These are phyloP conservation scores for Aspergillus sp. DNA, from an alignment of 2,329 filamentous ascomycete species.

Conservation along the genomic window DNA sequence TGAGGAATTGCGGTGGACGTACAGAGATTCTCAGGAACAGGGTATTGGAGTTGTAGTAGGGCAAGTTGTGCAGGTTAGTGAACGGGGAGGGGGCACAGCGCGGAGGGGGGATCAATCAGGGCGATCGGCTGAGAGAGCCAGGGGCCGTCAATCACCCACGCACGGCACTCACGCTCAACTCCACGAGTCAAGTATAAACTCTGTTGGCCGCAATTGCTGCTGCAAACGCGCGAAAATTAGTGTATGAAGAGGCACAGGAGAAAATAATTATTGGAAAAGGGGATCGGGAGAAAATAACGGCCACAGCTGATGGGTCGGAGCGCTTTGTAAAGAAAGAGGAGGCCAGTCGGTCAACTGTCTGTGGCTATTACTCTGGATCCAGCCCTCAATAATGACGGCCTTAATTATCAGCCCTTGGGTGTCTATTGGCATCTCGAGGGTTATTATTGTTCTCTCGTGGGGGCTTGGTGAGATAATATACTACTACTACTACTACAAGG, in stretches of 20 bases:
- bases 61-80: constrained; percentile 9
- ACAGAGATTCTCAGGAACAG: constrained; percentile 5
- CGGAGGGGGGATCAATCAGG: constrained; percentile 14
- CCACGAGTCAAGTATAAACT: background rate
- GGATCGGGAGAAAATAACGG: background rate
- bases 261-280: background rate
- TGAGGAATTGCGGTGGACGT: constrained; percentile 9
- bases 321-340: constrained; percentile 5
- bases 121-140: constrained; percentile 15
- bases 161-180: constrained; percentile 5
- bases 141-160: background rate
- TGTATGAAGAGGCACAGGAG: background rate
- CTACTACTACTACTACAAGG: background rate
- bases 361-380: constrained; percentile 7
- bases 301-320: background rate
- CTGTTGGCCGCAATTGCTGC: background rate
- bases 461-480: background rate
- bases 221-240: background rate
- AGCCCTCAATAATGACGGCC: constrained; percentile 2
- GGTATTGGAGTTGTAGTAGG: constrained; percentile 10
- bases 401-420: background rate
- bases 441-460: background rate
- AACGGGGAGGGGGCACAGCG: constrained; percentile 8
- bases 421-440: background rate
- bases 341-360: background rate